These are phyloP conservation scores for Nepenthes gracilis DNA, from an alignment of 148 eudicot genomes.

Conservation along the genomic window DNA sequence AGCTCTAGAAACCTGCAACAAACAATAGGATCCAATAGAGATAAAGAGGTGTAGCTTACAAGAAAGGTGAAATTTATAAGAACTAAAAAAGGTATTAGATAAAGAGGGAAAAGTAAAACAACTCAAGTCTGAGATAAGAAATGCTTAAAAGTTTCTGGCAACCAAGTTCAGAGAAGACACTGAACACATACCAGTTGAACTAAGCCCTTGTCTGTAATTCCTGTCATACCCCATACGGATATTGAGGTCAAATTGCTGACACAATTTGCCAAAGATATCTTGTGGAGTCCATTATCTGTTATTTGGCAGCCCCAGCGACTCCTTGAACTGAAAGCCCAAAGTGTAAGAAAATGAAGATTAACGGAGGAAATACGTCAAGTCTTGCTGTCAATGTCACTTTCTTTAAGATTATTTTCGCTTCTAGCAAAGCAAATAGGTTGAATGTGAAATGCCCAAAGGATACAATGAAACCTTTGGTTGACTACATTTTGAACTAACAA, in stretches of 20 bases:
- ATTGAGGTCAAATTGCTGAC: constrained; percentile 59
- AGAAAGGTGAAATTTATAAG: too few relatives aligned
- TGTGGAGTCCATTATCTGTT: constrained; percentile 71
- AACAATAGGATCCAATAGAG: neutral
- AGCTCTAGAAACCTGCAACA: constrained; percentile 56
- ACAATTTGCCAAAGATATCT: constrained; percentile 68
- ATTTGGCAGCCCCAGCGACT: constrained; percentile 97
- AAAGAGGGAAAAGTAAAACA: neutral
- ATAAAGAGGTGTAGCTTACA: too few relatives aligned
- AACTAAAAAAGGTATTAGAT: neutral
- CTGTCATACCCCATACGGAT: constrained; percentile 88
- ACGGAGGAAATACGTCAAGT: neutral
- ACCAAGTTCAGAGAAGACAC: neutral
- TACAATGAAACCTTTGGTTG: too few relatives aligned
- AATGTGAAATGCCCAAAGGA: too few relatives aligned
- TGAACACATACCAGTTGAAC: constrained; percentile 52
- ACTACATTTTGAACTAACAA: too few relatives aligned
- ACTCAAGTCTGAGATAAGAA: neutral
- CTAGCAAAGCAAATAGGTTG: too few relatives aligned
- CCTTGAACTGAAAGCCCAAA: constrained; percentile 54
- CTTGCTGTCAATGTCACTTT: neutral
- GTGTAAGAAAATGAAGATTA: neutral
- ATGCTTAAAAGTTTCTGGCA: neutral
- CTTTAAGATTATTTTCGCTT: neutral
- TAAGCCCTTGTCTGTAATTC: constrained; percentile 79